phyloP scores from a whole-genome alignment of 441 rosid genomes.

The Rhodomyrtus psidioides region DNA sequence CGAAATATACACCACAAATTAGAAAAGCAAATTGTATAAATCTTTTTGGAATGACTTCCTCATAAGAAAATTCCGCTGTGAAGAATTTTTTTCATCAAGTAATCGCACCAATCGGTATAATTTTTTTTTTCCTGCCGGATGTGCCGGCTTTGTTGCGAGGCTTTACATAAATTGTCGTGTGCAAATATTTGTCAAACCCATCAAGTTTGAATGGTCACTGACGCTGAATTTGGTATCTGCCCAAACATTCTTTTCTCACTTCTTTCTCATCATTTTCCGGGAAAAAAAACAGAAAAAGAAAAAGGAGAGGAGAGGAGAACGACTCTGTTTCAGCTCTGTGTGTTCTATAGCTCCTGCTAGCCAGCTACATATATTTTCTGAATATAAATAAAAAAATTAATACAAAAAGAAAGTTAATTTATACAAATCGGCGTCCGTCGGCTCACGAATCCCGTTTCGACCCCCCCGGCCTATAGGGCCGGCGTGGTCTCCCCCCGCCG shows the following conservation, averaged over 20 bases:
- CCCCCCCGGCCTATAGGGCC: slow-evolving; percentile 18
- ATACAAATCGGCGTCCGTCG: not conserved
- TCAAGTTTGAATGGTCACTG: not conserved
- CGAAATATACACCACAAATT: no score
- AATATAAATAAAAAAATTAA: not conserved
- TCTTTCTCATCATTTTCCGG: not conserved
- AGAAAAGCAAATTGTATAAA: no score
- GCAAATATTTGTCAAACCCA: not conserved
- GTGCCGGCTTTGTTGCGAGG: no score
- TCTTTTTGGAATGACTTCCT: no score
- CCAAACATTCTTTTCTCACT: not conserved
- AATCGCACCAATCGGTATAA: no score
- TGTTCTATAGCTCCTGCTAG: not conserved
- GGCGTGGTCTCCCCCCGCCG: slow-evolving; percentile 39
- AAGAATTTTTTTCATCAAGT: no score
- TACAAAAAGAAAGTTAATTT: not conserved
- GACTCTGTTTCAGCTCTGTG: not conserved
- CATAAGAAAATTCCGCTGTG: no score
- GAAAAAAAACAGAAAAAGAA: not conserved
- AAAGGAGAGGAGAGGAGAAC: not conserved
- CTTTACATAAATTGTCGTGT: no score
- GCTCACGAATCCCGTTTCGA: not conserved
- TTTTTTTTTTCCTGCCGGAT: no score
- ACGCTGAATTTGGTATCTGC: not conserved
- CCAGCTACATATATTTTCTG: not conserved